These are phyloP conservation scores for Rutstroemia sp. DNA, from an alignment of 2,329 filamentous ascomycete species.

Conservation along the genomic window DNA sequence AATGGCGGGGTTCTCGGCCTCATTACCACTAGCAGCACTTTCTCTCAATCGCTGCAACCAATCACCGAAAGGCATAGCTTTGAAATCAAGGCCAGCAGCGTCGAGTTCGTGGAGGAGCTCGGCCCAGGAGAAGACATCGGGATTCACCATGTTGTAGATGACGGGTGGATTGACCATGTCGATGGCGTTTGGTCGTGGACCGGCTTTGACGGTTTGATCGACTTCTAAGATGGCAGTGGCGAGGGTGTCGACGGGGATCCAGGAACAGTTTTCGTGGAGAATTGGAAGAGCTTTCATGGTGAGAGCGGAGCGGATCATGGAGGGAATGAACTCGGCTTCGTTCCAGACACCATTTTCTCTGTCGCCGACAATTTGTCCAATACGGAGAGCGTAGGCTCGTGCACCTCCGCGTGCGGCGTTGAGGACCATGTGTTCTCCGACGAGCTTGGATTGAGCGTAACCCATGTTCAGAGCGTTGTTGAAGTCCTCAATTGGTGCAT, in stretches of 20 bases:
- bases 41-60: slow-evolving; percentile 39
- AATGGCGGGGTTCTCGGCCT: slow-evolving; percentile 23
- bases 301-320: slow-evolving; percentile 41
- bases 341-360: slow-evolving; percentile 40
- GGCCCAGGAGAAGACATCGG: slow-evolving; percentile 37
- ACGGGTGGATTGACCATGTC: slow-evolving; percentile 14
- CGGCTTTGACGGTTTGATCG: slow-evolving; percentile 16
- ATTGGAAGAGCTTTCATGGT: slow-evolving; percentile 38
- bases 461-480: slow-evolving; percentile 39
- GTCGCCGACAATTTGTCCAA: slow-evolving; percentile 45
- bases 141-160: slow-evolving; percentile 47
- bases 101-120: slow-evolving; percentile 44
- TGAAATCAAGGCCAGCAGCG: slow-evolving; percentile 37
- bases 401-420: slow-evolving; percentile 29
- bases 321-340: slow-evolving; percentile 41
- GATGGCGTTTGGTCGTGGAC: slow-evolving; percentile 8
- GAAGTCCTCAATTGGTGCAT: slow-evolving; percentile 25
- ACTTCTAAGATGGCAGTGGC: slow-evolving; percentile 36
- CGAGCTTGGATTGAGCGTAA: slow-evolving; percentile 42
- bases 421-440: slow-evolving; percentile 39
- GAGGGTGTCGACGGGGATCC: slow-evolving; percentile 40
- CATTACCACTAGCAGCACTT: slow-evolving; percentile 37
- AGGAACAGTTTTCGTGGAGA: slow-evolving; percentile 35
- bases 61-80: slow-evolving; percentile 35
- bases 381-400: slow-evolving; percentile 33